Percentiles rank a stretch among this genome's conserved stretches.
Conservation (phyloP, 257 asterid genomes). For the Solanum lycopersicoides region DNA sequence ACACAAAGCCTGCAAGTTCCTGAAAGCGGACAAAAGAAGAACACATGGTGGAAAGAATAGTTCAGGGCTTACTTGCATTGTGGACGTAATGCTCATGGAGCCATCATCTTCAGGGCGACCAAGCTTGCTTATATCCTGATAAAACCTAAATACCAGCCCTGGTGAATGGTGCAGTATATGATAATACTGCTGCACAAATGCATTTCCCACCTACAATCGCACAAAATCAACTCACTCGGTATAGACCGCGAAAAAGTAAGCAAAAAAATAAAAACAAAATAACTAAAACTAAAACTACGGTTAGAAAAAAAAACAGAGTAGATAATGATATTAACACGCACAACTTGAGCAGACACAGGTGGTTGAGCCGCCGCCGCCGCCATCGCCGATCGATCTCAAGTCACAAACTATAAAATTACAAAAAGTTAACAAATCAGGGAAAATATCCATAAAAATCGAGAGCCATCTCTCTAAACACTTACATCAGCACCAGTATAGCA, state of each 20-base stretch:
- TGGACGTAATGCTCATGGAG: slow-evolving; percentile 54
- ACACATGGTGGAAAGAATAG: neutral
- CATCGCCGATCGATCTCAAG: slow-evolving; percentile 22
- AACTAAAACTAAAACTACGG: neutral
- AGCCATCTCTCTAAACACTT: neutral
- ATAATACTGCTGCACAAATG: slow-evolving; percentile 67
- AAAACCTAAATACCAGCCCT: slow-evolving; percentile 43
- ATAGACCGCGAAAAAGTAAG: neutral
- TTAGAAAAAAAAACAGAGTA: neutral
- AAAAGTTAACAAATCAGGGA: neutral
- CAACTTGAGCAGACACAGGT: slow-evolving; percentile 43
- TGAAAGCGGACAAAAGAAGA: neutral
- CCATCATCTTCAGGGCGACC: slow-evolving; percentile 70
- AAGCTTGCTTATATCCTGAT: slow-evolving; percentile 54
- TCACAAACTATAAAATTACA: slow-evolving; percentile 9
- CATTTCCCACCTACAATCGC: slow-evolving; percentile 50
- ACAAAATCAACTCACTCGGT: neutral
- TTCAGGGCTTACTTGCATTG: slow-evolving; percentile 45
- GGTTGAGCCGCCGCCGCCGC: slow-evolving; percentile 25
- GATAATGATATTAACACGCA: slow-evolving; percentile 10
- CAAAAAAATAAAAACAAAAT: neutral
- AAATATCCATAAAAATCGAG: neutral
- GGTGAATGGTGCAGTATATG: slow-evolving; percentile 59
- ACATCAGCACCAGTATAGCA: neutral
- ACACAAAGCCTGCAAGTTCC: neutral